Base-by-base conservation (phyloP, 352 stramenopile genomes). In the Phytophthora pinifolia region DNA sequence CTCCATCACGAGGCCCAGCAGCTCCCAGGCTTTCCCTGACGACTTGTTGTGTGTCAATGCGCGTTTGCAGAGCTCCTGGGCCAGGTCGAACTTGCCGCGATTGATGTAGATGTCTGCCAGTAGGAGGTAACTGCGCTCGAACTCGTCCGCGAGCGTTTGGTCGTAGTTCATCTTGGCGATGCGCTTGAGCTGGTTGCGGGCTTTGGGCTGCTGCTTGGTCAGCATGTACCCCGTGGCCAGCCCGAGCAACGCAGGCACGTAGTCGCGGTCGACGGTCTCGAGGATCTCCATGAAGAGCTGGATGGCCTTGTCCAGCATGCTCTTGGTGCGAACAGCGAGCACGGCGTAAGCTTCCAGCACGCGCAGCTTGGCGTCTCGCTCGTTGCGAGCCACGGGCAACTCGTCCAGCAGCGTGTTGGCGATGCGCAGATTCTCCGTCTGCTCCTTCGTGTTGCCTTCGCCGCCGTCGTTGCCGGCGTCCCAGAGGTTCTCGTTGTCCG, bases 91-190 rank as follows among this genome's bases (percentile, higher is more conserved):
- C 72, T 98, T 98, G 65, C 72, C 79, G 4, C 82, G 76, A 3
- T 78, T 78, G 15, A 98, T 78, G 71, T 98, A 98, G 9, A 98
- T 89, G 36, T 98, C 90, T 13, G 94, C 92, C 2, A 98, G 78
- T 37, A 98, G 51, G 9, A 98, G 73, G 52, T 98, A 98, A 44
- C 84, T 96, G 34, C 79, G 83, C 56, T 98, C 94, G 66, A 98
- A 98, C 43, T 98, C 92, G 31, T 98, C 89, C 4, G 86, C 84
- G 29, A 96, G 70, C 4, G 83, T 69, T 65, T 89, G 70, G 60
- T 95, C 78, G 65, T 96, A 97, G 4, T 70, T 72, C 86, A 98
- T 97, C 58, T 98, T 98, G 36, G 86, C 88, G 44, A 98, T 97
- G 20, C 92, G 84, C 67, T 98, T 98, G 51, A 98, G 85, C 41